These are phyloP conservation scores for Salix viminalis DNA, from an alignment of 345 rosid species.

Conservation along the genomic window DNA sequence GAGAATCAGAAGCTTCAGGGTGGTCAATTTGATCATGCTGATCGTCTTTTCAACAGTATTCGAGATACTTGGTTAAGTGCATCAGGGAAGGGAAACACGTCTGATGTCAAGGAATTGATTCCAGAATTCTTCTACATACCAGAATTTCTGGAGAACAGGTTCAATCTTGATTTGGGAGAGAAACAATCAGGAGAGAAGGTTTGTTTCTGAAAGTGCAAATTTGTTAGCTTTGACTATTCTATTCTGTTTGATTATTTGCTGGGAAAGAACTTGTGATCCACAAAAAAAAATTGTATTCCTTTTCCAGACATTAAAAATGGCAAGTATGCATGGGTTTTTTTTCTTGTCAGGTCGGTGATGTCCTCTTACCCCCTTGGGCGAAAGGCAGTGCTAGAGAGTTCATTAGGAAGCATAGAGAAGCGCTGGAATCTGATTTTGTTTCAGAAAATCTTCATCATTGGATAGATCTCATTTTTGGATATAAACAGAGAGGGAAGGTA, in stretches of 20 bases:
- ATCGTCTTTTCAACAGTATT: constrained; percentile 89
- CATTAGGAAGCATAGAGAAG: constrained; percentile 88
- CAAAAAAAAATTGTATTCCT: neutral
- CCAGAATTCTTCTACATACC: constrained; percentile 99
- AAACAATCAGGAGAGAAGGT: constrained; percentile 99
- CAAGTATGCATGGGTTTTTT: neutral
- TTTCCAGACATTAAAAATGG: neutral
- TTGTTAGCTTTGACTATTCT: neutral
- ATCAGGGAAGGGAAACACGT: constrained; percentile 94
- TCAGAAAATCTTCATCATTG: constrained; percentile 97
- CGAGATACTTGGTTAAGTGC: constrained; percentile 98
- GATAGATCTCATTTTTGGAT: constrained; percentile 98
- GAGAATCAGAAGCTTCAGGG: constrained; percentile 99
- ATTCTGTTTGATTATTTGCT: constrained; percentile 13
- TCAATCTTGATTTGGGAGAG: constrained; percentile 88
- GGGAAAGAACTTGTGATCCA: neutral
- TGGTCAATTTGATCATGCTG: constrained; percentile 99
- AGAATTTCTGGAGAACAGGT: constrained; percentile 80
- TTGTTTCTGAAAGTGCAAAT: constrained; percentile 21
- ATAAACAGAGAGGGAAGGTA: constrained; percentile 98
- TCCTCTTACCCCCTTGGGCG: constrained; percentile 94
- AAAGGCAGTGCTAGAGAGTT: constrained; percentile 90
- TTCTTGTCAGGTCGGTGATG: constrained; percentile 74
- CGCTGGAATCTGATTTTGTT: constrained; percentile 89
- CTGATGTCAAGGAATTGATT: constrained; percentile 97